Evolutionary conservation across 768 basidiomycete genomes (phyloP).

Genomic region (Lactarius trivialis): DNA sequence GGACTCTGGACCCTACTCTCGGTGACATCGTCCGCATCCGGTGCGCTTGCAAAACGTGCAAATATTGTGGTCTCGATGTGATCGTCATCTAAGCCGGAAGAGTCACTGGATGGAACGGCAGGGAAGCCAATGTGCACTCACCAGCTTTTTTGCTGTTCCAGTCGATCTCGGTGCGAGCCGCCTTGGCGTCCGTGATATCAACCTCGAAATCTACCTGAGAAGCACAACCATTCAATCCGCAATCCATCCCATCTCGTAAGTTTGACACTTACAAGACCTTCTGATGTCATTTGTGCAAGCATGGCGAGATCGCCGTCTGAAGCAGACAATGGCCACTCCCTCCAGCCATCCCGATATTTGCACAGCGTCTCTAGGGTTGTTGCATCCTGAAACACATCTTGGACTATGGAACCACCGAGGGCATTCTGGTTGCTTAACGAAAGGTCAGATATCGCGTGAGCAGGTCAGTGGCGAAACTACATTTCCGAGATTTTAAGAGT

Average conservation of each 20-base stretch:
- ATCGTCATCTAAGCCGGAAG: constrained; percentile 57
- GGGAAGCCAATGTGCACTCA: constrained; percentile 28
- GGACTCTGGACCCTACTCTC: not conserved
- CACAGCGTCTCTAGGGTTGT: constrained; percentile 52
- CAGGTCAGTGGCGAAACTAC: constrained; percentile 31
- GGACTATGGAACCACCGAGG: constrained; percentile 54
- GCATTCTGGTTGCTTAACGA: constrained; percentile 56
- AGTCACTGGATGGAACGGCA: not conserved
- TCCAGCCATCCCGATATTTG: constrained; percentile 45
- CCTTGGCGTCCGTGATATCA: constrained; percentile 55
- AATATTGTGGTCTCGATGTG: constrained; percentile 68
- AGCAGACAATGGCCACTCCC: constrained; percentile 74
- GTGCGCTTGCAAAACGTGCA: constrained; percentile 33
- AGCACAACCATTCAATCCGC: not conserved
- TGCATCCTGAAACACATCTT: constrained; percentile 69
- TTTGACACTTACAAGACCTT: constrained; percentile 49
- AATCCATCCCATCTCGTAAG: not conserved
- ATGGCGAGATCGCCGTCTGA: constrained; percentile 77
- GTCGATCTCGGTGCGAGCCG: constrained; percentile 51
- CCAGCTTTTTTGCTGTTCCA: constrained; percentile 91
- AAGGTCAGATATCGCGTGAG: not conserved
- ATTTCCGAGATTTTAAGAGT: constrained; percentile 70
- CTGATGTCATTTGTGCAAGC: constrained; percentile 74
- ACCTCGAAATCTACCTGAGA: constrained; percentile 64
- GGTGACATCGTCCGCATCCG: constrained; percentile 2